phyloP scores from a whole-genome alignment of 352 stramenopile genomes.

The Phytophthora parvispora region DNA sequence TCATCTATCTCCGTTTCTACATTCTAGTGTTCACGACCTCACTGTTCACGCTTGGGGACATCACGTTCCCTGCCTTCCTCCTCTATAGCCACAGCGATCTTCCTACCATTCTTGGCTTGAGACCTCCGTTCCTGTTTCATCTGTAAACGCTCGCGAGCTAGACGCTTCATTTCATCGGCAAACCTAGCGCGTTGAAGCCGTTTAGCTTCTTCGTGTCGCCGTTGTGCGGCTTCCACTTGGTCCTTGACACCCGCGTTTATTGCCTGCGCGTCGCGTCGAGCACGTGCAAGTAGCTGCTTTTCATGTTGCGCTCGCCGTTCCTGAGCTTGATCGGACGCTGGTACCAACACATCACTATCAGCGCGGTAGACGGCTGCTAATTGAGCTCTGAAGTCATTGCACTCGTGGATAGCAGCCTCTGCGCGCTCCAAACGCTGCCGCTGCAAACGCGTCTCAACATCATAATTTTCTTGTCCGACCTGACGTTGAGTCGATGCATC shows the following conservation, averaged over 20 bases:
- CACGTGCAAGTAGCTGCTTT: conserved; percentile 23
- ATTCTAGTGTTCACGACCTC: no score
- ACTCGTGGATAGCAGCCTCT: conserved; percentile 42
- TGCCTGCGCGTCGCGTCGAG: conserved; percentile 25
- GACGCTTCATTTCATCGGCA: conserved; percentile 37
- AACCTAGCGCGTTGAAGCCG: conserved; percentile 30
- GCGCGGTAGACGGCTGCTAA: conserved; percentile 41
- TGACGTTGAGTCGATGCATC: conserved; percentile 21
- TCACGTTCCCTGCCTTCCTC: conserved; percentile 2
- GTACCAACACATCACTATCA: conserved; percentile 10
- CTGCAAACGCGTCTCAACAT: conserved; percentile 26
- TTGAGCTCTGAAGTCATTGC: conserved; percentile 45
- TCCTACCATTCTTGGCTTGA: conserved; percentile 13
- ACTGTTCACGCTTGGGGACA: conserved; percentile 6
- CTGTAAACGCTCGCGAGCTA: conserved; percentile 31
- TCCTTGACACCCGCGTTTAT: conserved; percentile 22
- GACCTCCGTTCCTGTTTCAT: conserved; percentile 24
- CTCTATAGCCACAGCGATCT: conserved; percentile 18
- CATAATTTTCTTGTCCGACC: conserved; percentile 4
- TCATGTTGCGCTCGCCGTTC: conserved; percentile 23
- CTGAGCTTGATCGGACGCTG: conserved; percentile 1
- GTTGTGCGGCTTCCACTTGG: conserved; percentile 17
- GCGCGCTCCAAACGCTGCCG: conserved; percentile 41
- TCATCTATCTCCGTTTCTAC: conserved; percentile 2
- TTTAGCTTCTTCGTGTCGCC: conserved; percentile 24